Evolutionary conservation across 23 red algal species (phyloP), one percentile per base, ranked within the genome.

Genomic region (Gracilaria gracilis): DNA sequence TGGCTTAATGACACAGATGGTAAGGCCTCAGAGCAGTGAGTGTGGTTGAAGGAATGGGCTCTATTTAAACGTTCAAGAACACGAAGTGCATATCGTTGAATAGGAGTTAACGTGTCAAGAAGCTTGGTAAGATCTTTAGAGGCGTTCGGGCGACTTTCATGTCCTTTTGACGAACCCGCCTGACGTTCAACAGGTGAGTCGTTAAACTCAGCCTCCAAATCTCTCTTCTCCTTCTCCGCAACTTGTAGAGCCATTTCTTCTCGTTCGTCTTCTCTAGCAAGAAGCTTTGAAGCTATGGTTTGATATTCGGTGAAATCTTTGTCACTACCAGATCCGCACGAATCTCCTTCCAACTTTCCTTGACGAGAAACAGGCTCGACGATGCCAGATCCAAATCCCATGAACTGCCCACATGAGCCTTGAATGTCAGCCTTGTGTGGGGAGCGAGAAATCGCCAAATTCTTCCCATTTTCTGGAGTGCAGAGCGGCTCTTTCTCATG

Each of bases 11-110:
- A 7, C 65, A 33, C 14, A 4, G 31, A 8, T 9, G 14, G 12
- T 16, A 11, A 11, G 17, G 6, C 31, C 42, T 7, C 42, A 11
- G 65, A 70, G 28, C 14, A 38, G 17, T 70, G 13, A n/a, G 19
- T 15, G 4, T 58, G 54, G 25, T 9, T 33, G 35, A 70, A 38
- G 34, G 65, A 35, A 35, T 70, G 2, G 14, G 65, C 23, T 2
- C 28, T 17, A 35, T 38, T 70, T 25, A 70, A 15, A 70, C 65
- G 65, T 49, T 93, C 89, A 57, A 93, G 36, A 42, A 93, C 46
- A n/a, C 81, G 76, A 59, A 93, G 77, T 64, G 89, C 89, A 40
- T 84, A 93, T 64, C 80, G 37, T 34, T 93, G 89, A n/a, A 93
- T 64, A 1, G 62, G 79, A 13, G 77, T 93, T n/a, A 93, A 77